Evolutionary conservation across 352 stramenopile genomes (phyloP).

Genomic region (Globisporangium middletonii): DNA sequence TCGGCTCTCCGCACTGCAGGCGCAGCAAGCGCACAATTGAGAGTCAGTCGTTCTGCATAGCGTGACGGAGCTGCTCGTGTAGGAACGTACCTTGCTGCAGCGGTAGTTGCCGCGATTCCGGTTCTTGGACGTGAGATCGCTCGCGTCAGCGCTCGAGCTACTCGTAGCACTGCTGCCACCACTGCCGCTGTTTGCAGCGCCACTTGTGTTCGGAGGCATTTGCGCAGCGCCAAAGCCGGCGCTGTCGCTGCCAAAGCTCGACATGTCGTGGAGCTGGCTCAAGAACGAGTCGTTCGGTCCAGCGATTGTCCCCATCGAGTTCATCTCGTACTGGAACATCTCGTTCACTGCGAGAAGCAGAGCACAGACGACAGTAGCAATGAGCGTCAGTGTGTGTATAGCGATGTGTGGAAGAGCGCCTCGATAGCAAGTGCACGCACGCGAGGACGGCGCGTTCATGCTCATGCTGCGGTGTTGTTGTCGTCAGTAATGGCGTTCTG

Average conservation of each 20-base stretch:
- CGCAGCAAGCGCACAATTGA: too few species aligned
- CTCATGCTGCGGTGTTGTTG: neutral
- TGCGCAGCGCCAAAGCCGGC: neutral
- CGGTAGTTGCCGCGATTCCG: slow-evolving; percentile 83
- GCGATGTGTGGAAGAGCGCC: neutral
- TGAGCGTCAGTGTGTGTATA: neutral
- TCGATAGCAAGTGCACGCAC: neutral
- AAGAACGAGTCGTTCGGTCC: slow-evolving; percentile 35
- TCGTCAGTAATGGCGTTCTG: neutral
- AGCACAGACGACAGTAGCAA: neutral
- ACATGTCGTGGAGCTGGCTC: slow-evolving; percentile 45
- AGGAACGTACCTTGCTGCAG: slow-evolving; percentile 66
- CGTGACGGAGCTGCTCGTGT: too few species aligned
- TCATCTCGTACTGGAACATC: slow-evolving; percentile 54
- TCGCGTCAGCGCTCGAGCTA: slow-evolving; percentile 21
- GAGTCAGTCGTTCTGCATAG: too few species aligned
- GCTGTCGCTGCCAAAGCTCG: slow-evolving; percentile 3
- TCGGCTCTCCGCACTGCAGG: slow-evolving; percentile 68
- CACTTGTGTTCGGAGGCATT: neutral
- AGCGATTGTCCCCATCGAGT: slow-evolving; percentile 34
- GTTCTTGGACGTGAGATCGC: slow-evolving; percentile 52
- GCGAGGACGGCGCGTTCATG: neutral
- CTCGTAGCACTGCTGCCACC: slow-evolving; percentile 9
- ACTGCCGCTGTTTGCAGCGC: neutral
- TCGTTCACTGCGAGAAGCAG: slow-evolving; percentile 21